Evolutionary conservation across 371 early-diverging fungal genomes (phyloP), one percentile per base, ranked within the genome.

Genomic region (Mucor saturninus): DNA sequence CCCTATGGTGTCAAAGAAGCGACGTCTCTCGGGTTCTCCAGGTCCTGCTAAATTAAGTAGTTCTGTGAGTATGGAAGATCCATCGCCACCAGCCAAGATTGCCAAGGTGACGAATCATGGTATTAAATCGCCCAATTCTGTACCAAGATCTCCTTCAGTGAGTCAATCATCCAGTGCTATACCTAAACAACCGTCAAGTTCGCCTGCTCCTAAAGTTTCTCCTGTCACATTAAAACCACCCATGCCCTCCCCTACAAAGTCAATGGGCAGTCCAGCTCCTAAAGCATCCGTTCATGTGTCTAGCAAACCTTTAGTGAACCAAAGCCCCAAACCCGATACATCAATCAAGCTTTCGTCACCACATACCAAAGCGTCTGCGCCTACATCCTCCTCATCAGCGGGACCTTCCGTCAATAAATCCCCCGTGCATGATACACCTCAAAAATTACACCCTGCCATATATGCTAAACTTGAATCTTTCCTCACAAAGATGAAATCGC

Each of bases 401-500:
- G 10, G 10, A 42, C 40, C 54, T 5, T 28, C 54, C 40, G 26
- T 38, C 28, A 5, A 13, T 14, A 49, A 39, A 31, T 59, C 60
- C 1, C 54, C 61, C 14, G 28, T 21, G 13, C 32, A 35, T 4
- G 61, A 50, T 4, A 11, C 56, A 50, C 62, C 68, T 45, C 40
- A 30, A 40, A 68, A 64, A 31, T 59, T 75, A 21, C 67, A 56
- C 32, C 63, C 73, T n/a, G 29, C 62, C 3, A 48, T 76, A n/a
- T 21, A 53, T 7, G 43, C 65, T 15, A 68, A 66, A 28, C 32
- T 75, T 10, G 69, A 71, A 38, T 59, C 69, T 4, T 51, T 85
- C 29, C 37, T 84, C 3, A 71, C 68, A 60, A 81, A 75, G 50
- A 55, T 84, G 32, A 64, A 63, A 61, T 73, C 67, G 40, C 69